Conservation (phyloP, 108 stramenopile genomes). For the Nitzschia putrida region DNA sequence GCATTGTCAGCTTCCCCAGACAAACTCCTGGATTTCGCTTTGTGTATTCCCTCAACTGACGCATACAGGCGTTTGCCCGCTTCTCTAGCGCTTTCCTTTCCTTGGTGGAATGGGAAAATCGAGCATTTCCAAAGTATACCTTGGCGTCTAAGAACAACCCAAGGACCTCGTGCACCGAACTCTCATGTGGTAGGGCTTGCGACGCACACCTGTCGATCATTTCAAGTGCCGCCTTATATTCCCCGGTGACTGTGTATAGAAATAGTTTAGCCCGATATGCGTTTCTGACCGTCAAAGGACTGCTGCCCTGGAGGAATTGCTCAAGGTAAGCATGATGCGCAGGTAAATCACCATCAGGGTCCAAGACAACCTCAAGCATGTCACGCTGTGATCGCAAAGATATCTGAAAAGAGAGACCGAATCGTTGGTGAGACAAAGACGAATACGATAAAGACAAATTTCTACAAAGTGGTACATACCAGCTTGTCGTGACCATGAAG, state of each 20-base stretch:
- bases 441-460: neutral
- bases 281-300: neutral
- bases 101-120: neutral
- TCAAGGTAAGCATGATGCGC: neutral
- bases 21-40: conserved; percentile 4
- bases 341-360: conserved; percentile 5
- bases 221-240: conserved; percentile 9
- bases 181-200: neutral
- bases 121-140: conserved; percentile 7
- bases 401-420: neutral
- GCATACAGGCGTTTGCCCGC: conserved; percentile 1
- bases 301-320: neutral
- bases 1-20: conserved; percentile 9
- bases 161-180: conserved; percentile 2
- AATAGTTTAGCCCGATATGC: conserved; percentile 9
- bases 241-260: neutral
- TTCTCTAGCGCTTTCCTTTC: neutral
- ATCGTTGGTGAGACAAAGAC: neutral
- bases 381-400: neutral
- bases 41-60: neutral
- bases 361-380: neutral
- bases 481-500: conserved; percentile 9
- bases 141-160: conserved; percentile 1
- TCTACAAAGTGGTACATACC: neutral
- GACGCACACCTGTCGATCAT: neutral